Conservation (phyloP, 306 rosid genomes). For the Ormosia emarginata region DNA sequence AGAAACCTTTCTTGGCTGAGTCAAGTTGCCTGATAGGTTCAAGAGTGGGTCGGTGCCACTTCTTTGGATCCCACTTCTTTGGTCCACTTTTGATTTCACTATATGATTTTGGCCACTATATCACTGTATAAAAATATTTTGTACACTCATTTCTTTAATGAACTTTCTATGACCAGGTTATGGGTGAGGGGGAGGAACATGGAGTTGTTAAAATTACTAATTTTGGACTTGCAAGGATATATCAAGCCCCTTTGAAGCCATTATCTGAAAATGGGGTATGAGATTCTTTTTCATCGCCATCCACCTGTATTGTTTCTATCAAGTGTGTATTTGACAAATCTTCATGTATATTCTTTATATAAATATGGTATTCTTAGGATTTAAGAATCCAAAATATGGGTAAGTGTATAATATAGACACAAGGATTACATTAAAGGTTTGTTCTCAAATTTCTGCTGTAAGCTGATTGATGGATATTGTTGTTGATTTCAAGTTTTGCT, state of each 20-base stretch:
- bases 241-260: conserved; percentile 88
- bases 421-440: conserved; percentile 9
- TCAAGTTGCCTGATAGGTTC: conserved; percentile 77
- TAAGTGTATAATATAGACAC: neutral
- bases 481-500: too few relatives aligned
- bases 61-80: conserved; percentile 92
- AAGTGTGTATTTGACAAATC: neutral
- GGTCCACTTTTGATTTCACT: neutral
- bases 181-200: conserved; percentile 93
- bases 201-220: conserved; percentile 93
- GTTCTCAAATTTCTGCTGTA: conserved; percentile 6
- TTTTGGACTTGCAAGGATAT: conserved; percentile 98
- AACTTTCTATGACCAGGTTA: conserved; percentile 54
- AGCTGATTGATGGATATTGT: too few relatives aligned
- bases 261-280: conserved; percentile 76
- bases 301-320: neutral
- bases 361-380: neutral
- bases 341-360: neutral
- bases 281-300: conserved; percentile 18
- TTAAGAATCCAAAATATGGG: neutral
- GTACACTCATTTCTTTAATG: conserved; percentile 1
- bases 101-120: too few relatives aligned
- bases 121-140: too few relatives aligned
- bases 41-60: conserved; percentile 68
- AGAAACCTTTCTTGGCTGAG: conserved; percentile 48